phyloP scores from a whole-genome alignment of 108 stramenopile species.

The Pseudonitzschia multistriata region DNA sequence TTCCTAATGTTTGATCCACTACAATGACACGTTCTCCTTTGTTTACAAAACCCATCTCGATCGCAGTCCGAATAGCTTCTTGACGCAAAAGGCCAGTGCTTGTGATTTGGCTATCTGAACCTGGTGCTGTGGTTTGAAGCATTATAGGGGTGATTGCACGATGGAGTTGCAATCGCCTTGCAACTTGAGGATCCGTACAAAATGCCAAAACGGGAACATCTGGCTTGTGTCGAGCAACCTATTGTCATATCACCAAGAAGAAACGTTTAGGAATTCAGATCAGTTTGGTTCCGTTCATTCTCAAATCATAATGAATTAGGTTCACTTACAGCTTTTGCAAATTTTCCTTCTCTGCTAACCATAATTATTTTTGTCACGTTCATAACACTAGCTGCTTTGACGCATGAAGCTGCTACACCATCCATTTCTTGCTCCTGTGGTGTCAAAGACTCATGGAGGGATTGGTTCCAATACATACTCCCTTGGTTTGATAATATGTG shows the following conservation, averaged over 20 bases:
- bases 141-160: conserved; percentile 54
- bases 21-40: conserved; percentile 65
- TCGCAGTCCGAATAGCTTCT: conserved; percentile 65
- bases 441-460: conserved; percentile 29
- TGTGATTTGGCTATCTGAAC: conserved; percentile 38
- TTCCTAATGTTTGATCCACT: conserved; percentile 60
- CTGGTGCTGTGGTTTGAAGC: conserved; percentile 33
- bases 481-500: conserved; percentile 37
- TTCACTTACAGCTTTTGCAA: conserved; percentile 44
- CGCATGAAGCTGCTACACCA: conserved; percentile 52
- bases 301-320: neutral
- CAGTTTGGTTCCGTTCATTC: neutral
- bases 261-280: neutral
- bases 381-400: conserved; percentile 54
- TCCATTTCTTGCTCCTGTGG: conserved; percentile 62
- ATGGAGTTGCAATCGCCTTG: conserved; percentile 58
- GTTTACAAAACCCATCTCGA: conserved; percentile 62
- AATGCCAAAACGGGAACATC: conserved; percentile 66
- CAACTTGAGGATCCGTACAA: conserved; percentile 65
- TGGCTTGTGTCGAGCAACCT: conserved; percentile 53
- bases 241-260: neutral
- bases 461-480: conserved; percentile 33
- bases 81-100: conserved; percentile 60
- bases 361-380: conserved; percentile 58
- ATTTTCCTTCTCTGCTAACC: conserved; percentile 44